A percentile compares a stretch with the other conserved stretches of the same genome.
phyloP scores from a whole-genome alignment of 2,329 filamentous ascomycete species.

The Hypoxylon sp. region DNA sequence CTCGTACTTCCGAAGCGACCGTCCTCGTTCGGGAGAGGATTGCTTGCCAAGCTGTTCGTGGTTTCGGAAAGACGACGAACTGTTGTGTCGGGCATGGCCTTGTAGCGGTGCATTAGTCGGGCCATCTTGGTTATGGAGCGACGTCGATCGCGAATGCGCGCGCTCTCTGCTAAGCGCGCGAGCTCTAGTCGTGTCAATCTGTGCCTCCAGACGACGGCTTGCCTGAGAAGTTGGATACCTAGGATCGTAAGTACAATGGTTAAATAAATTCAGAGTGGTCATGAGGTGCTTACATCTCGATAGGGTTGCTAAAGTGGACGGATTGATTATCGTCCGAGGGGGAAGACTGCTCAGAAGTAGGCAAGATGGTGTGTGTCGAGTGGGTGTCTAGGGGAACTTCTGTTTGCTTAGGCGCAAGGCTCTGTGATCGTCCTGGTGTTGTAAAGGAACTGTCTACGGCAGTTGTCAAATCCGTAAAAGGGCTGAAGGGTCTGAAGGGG shows the following conservation, averaged over 20 bases:
- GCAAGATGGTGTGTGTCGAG: too few relatives aligned
- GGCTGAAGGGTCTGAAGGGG: not conserved
- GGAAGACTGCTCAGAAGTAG: too few relatives aligned
- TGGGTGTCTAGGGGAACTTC: too few relatives aligned
- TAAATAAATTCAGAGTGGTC: not conserved
- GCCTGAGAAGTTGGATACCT: conserved; percentile 9
- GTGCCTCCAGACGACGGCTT: not conserved
- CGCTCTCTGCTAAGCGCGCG: conserved; percentile 1
- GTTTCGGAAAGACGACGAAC: not conserved
- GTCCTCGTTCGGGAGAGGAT: conserved; percentile 21
- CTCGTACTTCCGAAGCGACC: conserved; percentile 7
- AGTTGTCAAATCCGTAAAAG: not conserved
- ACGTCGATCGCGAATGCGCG: conserved; percentile 10
- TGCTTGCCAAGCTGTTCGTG: conserved; percentile 1
- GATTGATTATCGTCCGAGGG: too few relatives aligned
- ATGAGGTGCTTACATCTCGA: conserved; percentile 23
- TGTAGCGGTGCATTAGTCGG: too few relatives aligned
- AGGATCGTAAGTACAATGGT: conserved; percentile 12
- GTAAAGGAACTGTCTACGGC: not conserved
- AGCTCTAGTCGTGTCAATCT: not conserved
- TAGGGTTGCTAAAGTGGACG: not conserved
- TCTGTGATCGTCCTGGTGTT: not conserved
- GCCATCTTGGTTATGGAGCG: too few relatives aligned
- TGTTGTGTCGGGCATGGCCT: conserved; percentile 7
- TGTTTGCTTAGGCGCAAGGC: not conserved